phyloP scores from a whole-genome alignment of 108 stramenopile genomes.

The Cyclostephanos tholiformis region DNA sequence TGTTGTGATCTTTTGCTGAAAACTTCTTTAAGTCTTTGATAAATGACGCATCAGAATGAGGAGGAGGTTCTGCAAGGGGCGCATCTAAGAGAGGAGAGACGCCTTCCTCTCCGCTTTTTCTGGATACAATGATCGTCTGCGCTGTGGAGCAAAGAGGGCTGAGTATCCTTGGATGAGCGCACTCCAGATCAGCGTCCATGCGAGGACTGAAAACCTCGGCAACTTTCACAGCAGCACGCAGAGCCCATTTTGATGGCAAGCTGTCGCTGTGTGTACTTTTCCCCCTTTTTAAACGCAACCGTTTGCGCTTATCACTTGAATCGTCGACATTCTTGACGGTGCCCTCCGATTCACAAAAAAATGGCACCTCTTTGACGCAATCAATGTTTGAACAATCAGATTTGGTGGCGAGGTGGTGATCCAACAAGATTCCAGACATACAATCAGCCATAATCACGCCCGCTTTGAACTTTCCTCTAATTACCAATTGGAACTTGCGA shows the following conservation, averaged over 20 bases:
- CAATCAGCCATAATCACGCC: slow-evolving; percentile 71
- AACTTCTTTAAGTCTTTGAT: slow-evolving; percentile 27
- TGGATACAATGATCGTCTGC: slow-evolving; percentile 59
- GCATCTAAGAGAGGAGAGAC: slow-evolving; percentile 18
- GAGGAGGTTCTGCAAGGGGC: slow-evolving; percentile 27
- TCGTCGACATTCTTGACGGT: neutral
- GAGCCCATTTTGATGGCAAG: slow-evolving; percentile 76
- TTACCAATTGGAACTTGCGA: slow-evolving; percentile 45
- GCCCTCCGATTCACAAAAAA: slow-evolving; percentile 6
- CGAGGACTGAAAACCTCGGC: slow-evolving; percentile 78
- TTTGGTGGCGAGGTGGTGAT: slow-evolving; percentile 32
- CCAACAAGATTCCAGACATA: slow-evolving; percentile 61
- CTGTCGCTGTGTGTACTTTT: slow-evolving; percentile 31
- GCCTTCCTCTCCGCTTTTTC: slow-evolving; percentile 9
- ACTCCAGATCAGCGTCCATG: slow-evolving; percentile 69
- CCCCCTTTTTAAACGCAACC: neutral
- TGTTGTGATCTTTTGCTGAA: slow-evolving; percentile 35
- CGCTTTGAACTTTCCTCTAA: slow-evolving; percentile 39
- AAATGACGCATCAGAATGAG: slow-evolving; percentile 20
- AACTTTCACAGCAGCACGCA: slow-evolving; percentile 74
- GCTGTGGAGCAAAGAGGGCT: slow-evolving; percentile 82
- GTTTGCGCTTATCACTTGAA: slow-evolving; percentile 3
- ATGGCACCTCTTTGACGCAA: slow-evolving; percentile 12
- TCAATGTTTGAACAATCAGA: slow-evolving; percentile 12
- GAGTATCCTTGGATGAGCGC: slow-evolving; percentile 58